phyloP scores from a whole-genome alignment of 2,329 filamentous ascomycete genomes.

The Talaromyces sp. region DNA sequence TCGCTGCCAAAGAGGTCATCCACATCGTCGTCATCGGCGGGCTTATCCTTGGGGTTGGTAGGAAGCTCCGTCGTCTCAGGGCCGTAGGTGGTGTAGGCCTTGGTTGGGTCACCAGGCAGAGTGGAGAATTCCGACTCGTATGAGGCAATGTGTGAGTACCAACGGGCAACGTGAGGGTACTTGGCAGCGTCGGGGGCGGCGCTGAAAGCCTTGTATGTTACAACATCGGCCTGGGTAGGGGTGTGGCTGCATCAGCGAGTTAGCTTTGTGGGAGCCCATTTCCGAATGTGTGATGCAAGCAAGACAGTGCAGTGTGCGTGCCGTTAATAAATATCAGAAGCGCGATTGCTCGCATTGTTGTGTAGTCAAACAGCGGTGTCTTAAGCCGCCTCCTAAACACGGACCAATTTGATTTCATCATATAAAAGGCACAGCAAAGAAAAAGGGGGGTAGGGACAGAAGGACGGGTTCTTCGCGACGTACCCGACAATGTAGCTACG shows the following conservation, averaged over 20 bases:
- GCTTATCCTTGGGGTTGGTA: conserved; percentile 79
- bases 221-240: conserved; percentile 92
- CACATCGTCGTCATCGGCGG: conserved; percentile 66
- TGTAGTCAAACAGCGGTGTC: conserved; percentile 78
- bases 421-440: conserved; percentile 29
- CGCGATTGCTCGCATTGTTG: conserved; percentile 67
- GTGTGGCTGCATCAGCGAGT: conserved; percentile 42
- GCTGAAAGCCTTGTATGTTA: conserved; percentile 84
- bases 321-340: conserved; percentile 54
- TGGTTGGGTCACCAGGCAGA: conserved; percentile 84
- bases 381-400: conserved; percentile 94
- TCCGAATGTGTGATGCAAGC: conserved; percentile 5
- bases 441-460: conserved; percentile 13
- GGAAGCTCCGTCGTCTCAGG: conserved; percentile 73
- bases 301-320: conserved; percentile 14
- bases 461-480: conserved; percentile 35
- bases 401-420: conserved; percentile 89
- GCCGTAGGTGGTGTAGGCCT: conserved; percentile 84
- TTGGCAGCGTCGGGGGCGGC: conserved; percentile 71
- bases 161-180: conserved; percentile 90
- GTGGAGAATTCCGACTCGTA: conserved; percentile 89
- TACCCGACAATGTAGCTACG: conserved; percentile 81
- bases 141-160: conserved; percentile 97
- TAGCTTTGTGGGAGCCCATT: neutral
- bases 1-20: conserved; percentile 91